Conservation (phyloP, 73 alveolate genomes). For the Tetrahymena borealis region DNA sequence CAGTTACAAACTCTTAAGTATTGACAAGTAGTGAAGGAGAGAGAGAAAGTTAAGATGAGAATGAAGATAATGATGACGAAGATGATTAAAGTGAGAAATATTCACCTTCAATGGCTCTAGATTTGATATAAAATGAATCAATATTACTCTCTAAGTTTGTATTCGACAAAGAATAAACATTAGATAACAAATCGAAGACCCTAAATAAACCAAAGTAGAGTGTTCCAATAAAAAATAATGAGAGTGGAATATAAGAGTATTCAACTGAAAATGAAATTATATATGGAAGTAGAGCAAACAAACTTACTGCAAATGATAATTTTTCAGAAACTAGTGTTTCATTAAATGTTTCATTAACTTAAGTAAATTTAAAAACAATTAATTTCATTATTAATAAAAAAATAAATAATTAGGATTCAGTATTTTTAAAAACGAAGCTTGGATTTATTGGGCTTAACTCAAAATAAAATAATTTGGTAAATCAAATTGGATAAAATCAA, state of each 20-base stretch:
- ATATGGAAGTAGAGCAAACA: not conserved
- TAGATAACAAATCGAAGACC: not conserved
- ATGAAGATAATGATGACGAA: too few relatives aligned
- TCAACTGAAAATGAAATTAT: not conserved
- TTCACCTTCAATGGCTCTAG: not conserved
- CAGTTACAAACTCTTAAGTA: not conserved
- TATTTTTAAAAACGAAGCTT: not conserved
- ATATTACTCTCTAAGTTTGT: not conserved
- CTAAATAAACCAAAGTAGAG: not conserved
- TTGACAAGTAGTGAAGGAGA: not conserved
- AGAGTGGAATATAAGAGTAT: not conserved
- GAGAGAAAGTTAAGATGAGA: too few relatives aligned
- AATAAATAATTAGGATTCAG: not conserved
- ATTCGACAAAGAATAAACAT: not conserved
- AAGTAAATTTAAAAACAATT: too few relatives aligned
- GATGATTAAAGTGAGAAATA: not conserved
- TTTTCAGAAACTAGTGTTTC: not conserved
- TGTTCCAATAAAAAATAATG: not conserved
- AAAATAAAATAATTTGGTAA: not conserved
- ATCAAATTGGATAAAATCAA: not conserved
- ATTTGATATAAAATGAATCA: not conserved
- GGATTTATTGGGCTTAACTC: not conserved
- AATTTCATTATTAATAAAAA: not conserved
- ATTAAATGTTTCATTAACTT: not conserved
- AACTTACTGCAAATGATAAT: not conserved